Percentiles rank a stretch among this genome's conserved stretches.
These are phyloP conservation scores for Cryptococcus floricola DNA, from an alignment of 1,284 basidiomycete genomes.

Conservation along the genomic window DNA sequence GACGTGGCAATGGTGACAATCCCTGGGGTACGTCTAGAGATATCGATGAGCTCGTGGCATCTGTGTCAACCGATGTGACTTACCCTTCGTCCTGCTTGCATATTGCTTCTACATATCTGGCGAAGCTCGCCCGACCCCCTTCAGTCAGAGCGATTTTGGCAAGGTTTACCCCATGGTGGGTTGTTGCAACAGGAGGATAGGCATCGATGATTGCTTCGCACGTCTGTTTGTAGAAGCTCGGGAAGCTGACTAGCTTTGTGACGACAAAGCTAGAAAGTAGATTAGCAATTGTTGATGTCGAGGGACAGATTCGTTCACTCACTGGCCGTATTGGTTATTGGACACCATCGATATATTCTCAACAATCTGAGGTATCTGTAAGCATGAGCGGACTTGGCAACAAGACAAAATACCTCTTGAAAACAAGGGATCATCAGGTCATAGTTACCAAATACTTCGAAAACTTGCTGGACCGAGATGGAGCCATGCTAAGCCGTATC, in stretches of 20 bases:
- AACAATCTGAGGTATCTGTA: slow-evolving; percentile 26
- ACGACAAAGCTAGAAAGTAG: slow-evolving; percentile 34
- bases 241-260: slow-evolving; percentile 35
- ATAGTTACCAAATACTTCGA: slow-evolving; percentile 39
- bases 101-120: slow-evolving; percentile 40
- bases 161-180: slow-evolving; percentile 45
- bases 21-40: slow-evolving; percentile 33
- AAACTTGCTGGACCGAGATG: slow-evolving; percentile 44
- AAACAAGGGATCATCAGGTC: slow-evolving; percentile 40
- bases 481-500: slow-evolving; percentile 33
- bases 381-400: not conserved
- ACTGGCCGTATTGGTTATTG: slow-evolving; percentile 46
- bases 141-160: slow-evolving; percentile 36
- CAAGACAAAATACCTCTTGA: slow-evolving; percentile 26
- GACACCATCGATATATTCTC: slow-evolving; percentile 35
- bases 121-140: slow-evolving; percentile 24
- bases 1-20: slow-evolving; percentile 42
- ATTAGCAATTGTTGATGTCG: not conserved
- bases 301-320: slow-evolving; percentile 6
- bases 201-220: slow-evolving; percentile 37
- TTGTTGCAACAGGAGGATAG: slow-evolving; percentile 42
- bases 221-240: slow-evolving; percentile 23
- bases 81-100: slow-evolving; percentile 37
- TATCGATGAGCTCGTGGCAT: not conserved
- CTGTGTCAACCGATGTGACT: slow-evolving; percentile 4